Base-by-base conservation (phyloP, 345 rosid genomes). In the Balakata baccata region DNA sequence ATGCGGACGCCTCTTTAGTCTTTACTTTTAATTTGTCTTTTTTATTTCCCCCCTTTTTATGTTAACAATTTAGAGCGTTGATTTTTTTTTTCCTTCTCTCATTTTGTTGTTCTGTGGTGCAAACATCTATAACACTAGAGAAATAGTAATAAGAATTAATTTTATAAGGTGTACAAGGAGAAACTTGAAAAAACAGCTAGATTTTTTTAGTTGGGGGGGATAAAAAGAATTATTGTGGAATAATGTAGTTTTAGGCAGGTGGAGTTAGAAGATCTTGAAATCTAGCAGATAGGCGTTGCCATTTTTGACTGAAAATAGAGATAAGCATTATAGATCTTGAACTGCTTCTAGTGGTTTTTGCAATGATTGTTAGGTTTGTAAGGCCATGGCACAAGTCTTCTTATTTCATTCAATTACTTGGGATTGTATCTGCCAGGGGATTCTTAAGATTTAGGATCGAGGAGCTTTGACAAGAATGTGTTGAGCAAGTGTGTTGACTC, bases 201-300 rank as follows among this genome's bases (percentile, higher is more conserved):
- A 4, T n/a, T 73, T 37, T 16, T 62, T 5, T 37, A 11, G 6
- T 7, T 29, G 7, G 43, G 64, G 11, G 20, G 7, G 4, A 34
- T 14, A 34, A 9, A 37, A 20, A 37, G 22, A 37, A 34, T 14
- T 16, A 38, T 16, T 57, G 46, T 39, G 49, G 12, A 56, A 47
- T 34, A 60, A 7, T 14, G 61, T 13, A 60, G 69, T 20, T 43
- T 65, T 45, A 11, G 52, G 37, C 69, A 11, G 38, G n/a, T 16
- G 62, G 74, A 61, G 22, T 0, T 76, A 38, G 46, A 65, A 82
- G 87, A 79, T 82, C 81, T 61, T 82, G 68, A 76, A 80, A 76
- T 74, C 43, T 37, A 56, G 54, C 10, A 34, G 68, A 64, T 54
- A n/a, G 34, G 10, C 41, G 54, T 51, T 66, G 10, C 18, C 23